Base-by-base conservation (phyloP, 768 basidiomycete genomes). In the Trametopsis cervina region DNA sequence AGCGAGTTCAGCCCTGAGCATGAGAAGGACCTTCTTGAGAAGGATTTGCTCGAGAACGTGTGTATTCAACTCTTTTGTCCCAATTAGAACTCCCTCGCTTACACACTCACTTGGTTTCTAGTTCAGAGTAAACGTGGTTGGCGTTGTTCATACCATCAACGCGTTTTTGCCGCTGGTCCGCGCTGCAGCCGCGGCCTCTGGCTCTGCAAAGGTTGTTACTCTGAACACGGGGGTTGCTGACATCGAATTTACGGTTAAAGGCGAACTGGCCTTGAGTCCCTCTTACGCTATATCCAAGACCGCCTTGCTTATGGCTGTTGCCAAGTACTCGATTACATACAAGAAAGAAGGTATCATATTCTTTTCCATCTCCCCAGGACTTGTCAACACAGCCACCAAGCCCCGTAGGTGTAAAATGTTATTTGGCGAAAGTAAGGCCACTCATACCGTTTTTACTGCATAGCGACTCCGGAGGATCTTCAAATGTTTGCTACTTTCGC, bases 141-240 rank as follows among this genome's bases (percentile, higher is more conserved):
- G 68, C 23, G 58, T 62, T 17, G 57, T 69, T 13, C 58, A 60
- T 51, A 63, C 67, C 10, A 66, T 60, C 49, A 66, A 68, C 55
- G 57, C 57, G 3, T 69, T 73, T 60, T 61, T 74, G 5, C 71
- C 71, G 10, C 60, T 73, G 18, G 56, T 73, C 35, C 54, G 52
- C 26, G 54, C 57, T 3, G 61, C 68, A 9, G 17, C 56, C n/a
- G 36, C 47, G 18, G 68, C 70, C 12, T 18, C 46, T 2, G 39
- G 18, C 20, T 7, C 44, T 26, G 23, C 24, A 59, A 69, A 66
- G 48, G 65, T 72, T 38, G 53, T 70, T 52, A 55, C 62, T 1
- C 46, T 72, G 48, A 57, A 53, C 48, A 59, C 55, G 20, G 67
- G 63, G 29, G 25, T 65, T 13, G 68, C 52, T 12, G 66, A 66